Conservation (phyloP, 1,284 basidiomycete species). For the Trichosporon ovoides region DNA sequence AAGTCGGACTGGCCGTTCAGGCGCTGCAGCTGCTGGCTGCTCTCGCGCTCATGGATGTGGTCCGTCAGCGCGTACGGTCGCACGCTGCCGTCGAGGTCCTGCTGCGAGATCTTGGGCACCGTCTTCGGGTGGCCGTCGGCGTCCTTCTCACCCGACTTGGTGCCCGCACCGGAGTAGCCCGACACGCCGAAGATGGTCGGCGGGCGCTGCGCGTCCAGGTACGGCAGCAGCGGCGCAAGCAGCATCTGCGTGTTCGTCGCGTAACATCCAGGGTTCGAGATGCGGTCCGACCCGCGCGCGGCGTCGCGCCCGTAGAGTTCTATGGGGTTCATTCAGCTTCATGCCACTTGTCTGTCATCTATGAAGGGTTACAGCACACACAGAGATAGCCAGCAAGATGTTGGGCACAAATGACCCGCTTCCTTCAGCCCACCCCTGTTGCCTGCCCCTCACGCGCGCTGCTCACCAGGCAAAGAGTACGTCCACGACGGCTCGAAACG, state of each 20-base stretch:
- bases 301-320: conserved; percentile 79
- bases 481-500: conserved; percentile 92
- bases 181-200: conserved; percentile 91
- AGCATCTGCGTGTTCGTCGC: conserved; percentile 90
- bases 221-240: conserved; percentile 76
- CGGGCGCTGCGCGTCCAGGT: conserved; percentile 60
- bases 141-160: conserved; percentile 61
- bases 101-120: conserved; percentile 73
- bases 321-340: conserved; percentile 47
- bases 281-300: conserved; percentile 68
- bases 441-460: not conserved
- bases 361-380: not conserved
- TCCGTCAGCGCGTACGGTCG: conserved; percentile 87
- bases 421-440: not conserved
- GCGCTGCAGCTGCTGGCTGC: conserved; percentile 69
- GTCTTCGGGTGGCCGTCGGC: conserved; percentile 66
- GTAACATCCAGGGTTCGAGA: conserved; percentile 97
- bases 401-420: not conserved
- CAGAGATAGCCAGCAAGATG: conserved; percentile 4
- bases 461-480: conserved; percentile 97
- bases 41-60: conserved; percentile 98
- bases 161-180: conserved; percentile 93
- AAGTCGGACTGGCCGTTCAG: conserved; percentile 54
- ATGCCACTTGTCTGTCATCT: conserved; percentile 10
- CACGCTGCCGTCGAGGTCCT: conserved; percentile 69